Conservation (phyloP, 495 filamentous ascomycete genomes). For the Penicillium maclennaniae region DNA sequence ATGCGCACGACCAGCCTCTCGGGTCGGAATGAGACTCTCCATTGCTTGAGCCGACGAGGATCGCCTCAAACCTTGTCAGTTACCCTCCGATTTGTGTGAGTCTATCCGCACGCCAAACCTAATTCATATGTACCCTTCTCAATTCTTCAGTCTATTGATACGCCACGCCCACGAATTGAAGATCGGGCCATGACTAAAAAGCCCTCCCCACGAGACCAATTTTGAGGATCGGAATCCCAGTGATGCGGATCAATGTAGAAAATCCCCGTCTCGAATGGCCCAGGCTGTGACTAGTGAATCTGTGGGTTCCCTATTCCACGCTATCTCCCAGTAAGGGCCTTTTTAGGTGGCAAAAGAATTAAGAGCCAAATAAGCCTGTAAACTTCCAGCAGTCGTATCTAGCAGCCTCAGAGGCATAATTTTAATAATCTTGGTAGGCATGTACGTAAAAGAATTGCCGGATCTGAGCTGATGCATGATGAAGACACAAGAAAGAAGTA, state of each 20-base stretch:
- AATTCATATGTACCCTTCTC: background rate
- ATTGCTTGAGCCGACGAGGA: background rate
- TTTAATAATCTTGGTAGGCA: background rate
- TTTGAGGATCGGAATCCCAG: background rate
- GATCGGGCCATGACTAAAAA: background rate
- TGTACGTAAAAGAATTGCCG: background rate
- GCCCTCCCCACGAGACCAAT: background rate
- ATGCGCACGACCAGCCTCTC: background rate
- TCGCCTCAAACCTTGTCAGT: background rate
- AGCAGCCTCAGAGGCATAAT: no score
- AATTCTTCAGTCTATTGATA: background rate
- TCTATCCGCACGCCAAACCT: background rate
- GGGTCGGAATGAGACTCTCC: background rate
- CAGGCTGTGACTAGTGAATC: background rate
- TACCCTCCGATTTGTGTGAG: background rate
- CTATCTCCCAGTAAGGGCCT: no score
- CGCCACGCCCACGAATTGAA: background rate
- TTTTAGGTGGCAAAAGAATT: no score
- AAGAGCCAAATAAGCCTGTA: background rate
- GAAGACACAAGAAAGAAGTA: no score
- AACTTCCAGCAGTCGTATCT: background rate
- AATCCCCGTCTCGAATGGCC: constrained; percentile 2
- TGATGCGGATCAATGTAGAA: background rate
- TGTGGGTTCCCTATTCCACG: background rate
- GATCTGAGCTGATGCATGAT: background rate